Percentiles rank a stretch among this genome's conserved stretches.
phyloP scores from a whole-genome alignment of 2,329 filamentous ascomycete genomes.

The Fusarium armeniacum region DNA sequence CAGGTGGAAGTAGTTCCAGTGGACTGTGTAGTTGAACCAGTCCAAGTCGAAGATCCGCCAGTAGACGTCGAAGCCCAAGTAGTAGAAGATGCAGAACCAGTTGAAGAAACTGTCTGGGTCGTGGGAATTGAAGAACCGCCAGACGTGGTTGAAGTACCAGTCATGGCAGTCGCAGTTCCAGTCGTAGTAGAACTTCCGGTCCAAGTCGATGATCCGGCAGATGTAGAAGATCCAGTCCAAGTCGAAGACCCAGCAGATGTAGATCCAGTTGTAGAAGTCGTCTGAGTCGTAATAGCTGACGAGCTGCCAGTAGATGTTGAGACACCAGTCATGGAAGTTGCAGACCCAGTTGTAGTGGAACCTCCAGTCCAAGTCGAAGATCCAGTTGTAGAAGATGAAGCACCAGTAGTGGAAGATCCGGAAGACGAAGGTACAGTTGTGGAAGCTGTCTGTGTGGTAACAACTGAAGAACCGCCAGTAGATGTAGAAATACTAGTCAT shows the following conservation, averaged over 20 bases:
- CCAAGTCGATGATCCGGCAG: not conserved
- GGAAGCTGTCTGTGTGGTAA: not conserved
- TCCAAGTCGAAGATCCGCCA: not conserved
- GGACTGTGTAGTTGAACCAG: not conserved
- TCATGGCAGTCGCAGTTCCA: not conserved
- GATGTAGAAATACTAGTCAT: not conserved
- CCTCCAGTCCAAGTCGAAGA: not conserved
- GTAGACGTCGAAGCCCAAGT: not conserved
- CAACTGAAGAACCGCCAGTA: not conserved
- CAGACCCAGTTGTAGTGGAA: not conserved
- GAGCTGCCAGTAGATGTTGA: not conserved
- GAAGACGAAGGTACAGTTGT: not conserved
- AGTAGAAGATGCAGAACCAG: not conserved
- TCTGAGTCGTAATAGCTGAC: not conserved
- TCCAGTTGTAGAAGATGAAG: not conserved
- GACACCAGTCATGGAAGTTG: not conserved
- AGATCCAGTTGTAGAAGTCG: not conserved
- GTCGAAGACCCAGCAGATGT: not conserved
- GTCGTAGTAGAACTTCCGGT: not conserved
- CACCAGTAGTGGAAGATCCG: not conserved
- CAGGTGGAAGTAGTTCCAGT: not conserved
- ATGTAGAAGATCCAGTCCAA: not conserved
- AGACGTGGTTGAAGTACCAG: not conserved
- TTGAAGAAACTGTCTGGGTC: not conserved
- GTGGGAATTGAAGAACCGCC: not conserved